Base-by-base conservation (phyloP, 164 flowering plant genomes). In the Malania oleifera region DNA sequence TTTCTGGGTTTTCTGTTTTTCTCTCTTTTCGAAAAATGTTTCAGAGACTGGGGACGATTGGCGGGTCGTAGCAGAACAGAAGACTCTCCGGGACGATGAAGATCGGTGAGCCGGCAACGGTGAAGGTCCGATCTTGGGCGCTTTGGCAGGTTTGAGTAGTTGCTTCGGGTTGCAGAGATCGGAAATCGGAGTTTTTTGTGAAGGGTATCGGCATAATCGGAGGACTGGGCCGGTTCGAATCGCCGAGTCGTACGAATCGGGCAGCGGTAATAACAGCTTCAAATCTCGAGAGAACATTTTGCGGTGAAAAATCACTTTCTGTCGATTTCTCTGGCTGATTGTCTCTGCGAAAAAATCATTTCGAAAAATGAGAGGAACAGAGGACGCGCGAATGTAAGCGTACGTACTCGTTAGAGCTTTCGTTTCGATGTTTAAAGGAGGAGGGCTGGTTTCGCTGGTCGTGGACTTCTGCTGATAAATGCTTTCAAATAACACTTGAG, bases 21-120 rank as follows among this genome's bases (percentile, higher is more conserved):
- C 8, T 43, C 46, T 43, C 46, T 39, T 7, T 14, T 14, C 11
- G 14, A 5, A 7, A 46, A 44, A 61, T 66, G 70, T 69, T 60
- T 69, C 66, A 49, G 69, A 45, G 66, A 26, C 35, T 57, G 47
- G 64, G 68, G 35, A 59, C 58, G 31, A 54, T 44, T 38, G 7
- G 41, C 20, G 38, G 5, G 11, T 1, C 5, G 12, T 0, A 3
- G 13, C 12, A 20, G 26, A 13, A 7, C 3, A 3, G 50, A 13
- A 20, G 35, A 12, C 5, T 22, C 7, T 46, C 26, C 26, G 12
- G 20, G 47, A 8, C 17, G 13, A 43, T 46, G 50, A 15, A 22
- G 50, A 17, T 43, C 20, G 46, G 46, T 22, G 46, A 18, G 5
- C 8, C 46, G 25, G 50, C 12, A 20, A 19, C 3, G 25, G 35